These are phyloP conservation scores for Magnusiomyces starmeri DNA, from an alignment of 1,139 yeast species.

Conservation along the genomic window DNA sequence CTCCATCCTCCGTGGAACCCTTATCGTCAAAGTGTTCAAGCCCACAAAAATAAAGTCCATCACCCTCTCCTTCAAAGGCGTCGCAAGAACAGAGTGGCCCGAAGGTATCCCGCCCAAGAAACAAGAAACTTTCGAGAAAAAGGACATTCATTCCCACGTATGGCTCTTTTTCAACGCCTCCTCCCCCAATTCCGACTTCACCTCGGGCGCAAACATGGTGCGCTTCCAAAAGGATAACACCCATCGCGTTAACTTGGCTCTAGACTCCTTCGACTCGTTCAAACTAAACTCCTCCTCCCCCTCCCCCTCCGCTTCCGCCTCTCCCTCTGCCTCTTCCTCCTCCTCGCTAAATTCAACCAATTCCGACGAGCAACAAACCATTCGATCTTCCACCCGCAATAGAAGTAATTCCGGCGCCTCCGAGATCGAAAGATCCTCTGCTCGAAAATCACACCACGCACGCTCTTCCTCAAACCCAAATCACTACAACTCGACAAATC, in stretches of 20 bases:
- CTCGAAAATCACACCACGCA: neutral
- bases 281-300: no score
- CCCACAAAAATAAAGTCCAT: constrained; percentile 69
- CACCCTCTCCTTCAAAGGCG: constrained; percentile 61
- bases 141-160: constrained; percentile 65
- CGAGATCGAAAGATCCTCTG: neutral
- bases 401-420: neutral
- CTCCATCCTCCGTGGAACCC: constrained; percentile 73
- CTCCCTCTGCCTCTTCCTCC: neutral
- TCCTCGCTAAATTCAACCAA: neutral
- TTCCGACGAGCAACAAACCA: no score
- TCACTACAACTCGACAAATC: neutral
- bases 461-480: neutral
- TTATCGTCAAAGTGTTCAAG: constrained; percentile 63
- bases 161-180: constrained; percentile 79
- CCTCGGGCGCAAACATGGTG: constrained; percentile 52
- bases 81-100: constrained; percentile 90
- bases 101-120: constrained; percentile 95
- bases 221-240: constrained; percentile 39
- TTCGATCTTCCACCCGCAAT: neutral
- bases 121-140: constrained; percentile 53
- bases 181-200: constrained; percentile 33
- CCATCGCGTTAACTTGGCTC: neutral
- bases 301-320: neutral
- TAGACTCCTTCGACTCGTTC: no score